These are phyloP conservation scores for Penicillium odoratum DNA, from an alignment of 495 filamentous ascomycete species.

Conservation along the genomic window DNA sequence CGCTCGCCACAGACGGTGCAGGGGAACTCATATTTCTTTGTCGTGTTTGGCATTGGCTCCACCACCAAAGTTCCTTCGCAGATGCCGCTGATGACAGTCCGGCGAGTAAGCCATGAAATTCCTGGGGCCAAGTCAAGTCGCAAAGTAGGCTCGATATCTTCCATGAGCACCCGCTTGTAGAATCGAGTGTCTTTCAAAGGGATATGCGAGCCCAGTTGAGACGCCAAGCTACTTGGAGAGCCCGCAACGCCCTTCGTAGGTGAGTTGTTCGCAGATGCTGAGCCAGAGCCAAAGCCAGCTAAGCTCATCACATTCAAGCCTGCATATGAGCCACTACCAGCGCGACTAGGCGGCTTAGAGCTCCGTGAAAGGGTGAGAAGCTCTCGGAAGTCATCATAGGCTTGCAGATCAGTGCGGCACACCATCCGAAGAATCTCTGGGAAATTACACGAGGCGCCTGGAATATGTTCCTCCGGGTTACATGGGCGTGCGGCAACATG, in stretches of 20 bases:
- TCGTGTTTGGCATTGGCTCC: conserved; percentile 71
- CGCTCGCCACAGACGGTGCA: conserved; percentile 90
- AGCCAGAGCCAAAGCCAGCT: conserved; percentile 48
- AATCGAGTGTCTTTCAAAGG: conserved; percentile 87
- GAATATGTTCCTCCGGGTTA: conserved; percentile 58
- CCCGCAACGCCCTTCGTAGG: conserved; percentile 40
- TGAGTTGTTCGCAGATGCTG: conserved; percentile 45
- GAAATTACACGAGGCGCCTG: conserved; percentile 83
- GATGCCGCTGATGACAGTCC: conserved; percentile 78
- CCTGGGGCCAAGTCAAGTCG: conserved; percentile 86
- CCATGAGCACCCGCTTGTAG: conserved; percentile 81
- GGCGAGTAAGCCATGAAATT: conserved; percentile 87
- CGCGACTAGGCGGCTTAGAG: conserved; percentile 58
- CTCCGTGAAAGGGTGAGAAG: conserved; percentile 68
- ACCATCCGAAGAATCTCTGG: conserved; percentile 78
- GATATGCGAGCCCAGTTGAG: conserved; percentile 37
- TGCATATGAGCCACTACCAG: conserved; percentile 67
- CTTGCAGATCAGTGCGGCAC: conserved; percentile 74
- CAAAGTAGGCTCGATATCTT: conserved; percentile 94
- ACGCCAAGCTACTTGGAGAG: conserved; percentile 41
- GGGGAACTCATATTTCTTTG: conserved; percentile 62
- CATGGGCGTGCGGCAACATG: conserved; percentile 12
- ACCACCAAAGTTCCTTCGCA: conserved; percentile 85
- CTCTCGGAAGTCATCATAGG: conserved; percentile 83
- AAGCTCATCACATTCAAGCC: conserved; percentile 63